Base-by-base conservation (phyloP, 768 basidiomycete species). In the Lepiota brunneoincarnata region DNA sequence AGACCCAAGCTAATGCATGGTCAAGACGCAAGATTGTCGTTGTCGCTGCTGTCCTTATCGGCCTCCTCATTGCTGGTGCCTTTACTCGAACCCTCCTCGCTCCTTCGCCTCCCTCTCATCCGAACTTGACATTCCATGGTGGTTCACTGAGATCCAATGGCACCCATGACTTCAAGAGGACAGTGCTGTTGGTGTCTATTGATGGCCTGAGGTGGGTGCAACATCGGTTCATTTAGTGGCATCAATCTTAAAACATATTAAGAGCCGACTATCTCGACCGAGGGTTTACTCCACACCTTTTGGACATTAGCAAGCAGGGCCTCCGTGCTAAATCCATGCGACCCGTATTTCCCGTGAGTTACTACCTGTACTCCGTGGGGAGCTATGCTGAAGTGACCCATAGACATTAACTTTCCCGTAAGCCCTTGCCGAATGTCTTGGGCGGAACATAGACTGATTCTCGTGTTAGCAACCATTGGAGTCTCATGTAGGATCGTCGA, bases 331-430 rank as follows among this genome's bases (percentile, higher is more conserved):
- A 95, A 67, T 89, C 82, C 4, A 86, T 96, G 84, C 75, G 77
- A 44, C 90, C 94, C n/a, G 67, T 93, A 6, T 95, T 95, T 60
- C 94, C 94, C 4, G 91, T 91, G 57, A 61, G 60, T 37, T 7
- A 48, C 4, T 20, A 3, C 43, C 24, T 34, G 14, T 31, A 31
- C 31, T 5, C 42, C 38, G 34, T 36, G 17, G 38, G 18, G 49
- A 2, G 17, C 26, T n/a, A 55, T 64, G 10, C 51, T 51, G 21
- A 39, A 34, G 14, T 36, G n/a, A 34, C n/a, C 47, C 20, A 7
- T 51, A 92, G 90, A 91, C 91, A 1, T 67, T 93, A 60, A 96
- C 93, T 2, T 96, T 96, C 62, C 94, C 93, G 84, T 92, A 64
- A 77, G 89, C 77, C 18, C 44, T 31, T 6, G 24, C 56, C 14